Conservation (phyloP, 1,284 basidiomycete species). For the Ganoderma multipileum region DNA sequence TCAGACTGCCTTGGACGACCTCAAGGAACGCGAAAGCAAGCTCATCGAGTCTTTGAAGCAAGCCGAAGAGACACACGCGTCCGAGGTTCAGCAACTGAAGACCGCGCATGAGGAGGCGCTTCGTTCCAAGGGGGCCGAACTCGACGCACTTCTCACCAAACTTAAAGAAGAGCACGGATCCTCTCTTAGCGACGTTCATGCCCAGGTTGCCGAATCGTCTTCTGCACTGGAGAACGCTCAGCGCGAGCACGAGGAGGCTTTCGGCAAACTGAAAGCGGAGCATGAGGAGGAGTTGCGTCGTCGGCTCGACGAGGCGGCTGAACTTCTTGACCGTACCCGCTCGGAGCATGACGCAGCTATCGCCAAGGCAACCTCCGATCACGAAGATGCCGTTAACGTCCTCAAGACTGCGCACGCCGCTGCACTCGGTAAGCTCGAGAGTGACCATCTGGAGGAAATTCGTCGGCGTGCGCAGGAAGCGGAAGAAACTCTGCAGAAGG, state of each 20-base stretch:
- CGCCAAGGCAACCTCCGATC: slow-evolving; percentile 57
- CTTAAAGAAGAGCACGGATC: slow-evolving; percentile 51
- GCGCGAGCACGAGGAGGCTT: slow-evolving; percentile 43
- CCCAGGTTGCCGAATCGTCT: slow-evolving; percentile 40
- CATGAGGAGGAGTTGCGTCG: slow-evolving; percentile 44
- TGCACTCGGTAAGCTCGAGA: slow-evolving; percentile 66
- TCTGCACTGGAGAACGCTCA: slow-evolving; percentile 39
- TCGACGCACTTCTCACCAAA: slow-evolving; percentile 52
- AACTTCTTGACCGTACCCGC: slow-evolving; percentile 44
- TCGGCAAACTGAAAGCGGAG: slow-evolving; percentile 44
- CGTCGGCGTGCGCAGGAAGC: slow-evolving; percentile 37
- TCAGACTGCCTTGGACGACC: slow-evolving; percentile 52
- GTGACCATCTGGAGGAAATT: slow-evolving; percentile 45
- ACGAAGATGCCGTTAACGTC: slow-evolving; percentile 60
- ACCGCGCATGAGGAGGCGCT: slow-evolving; percentile 62
- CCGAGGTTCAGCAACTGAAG: slow-evolving; percentile 53
- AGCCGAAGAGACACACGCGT: slow-evolving; percentile 54
- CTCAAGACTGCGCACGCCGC: slow-evolving; percentile 65
- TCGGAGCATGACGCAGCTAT: slow-evolving; percentile 61
- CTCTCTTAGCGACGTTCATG: slow-evolving; percentile 37
- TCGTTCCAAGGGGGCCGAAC: slow-evolving; percentile 56
- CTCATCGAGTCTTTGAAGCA: slow-evolving; percentile 57
- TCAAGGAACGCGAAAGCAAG: slow-evolving; percentile 62
- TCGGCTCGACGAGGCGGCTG: slow-evolving; percentile 36
- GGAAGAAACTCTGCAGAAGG: slow-evolving; percentile 44